Evolutionary conservation across 2,329 filamentous ascomycete species (phyloP), one percentile per base, ranked within the genome.

Genomic region (Purpureocillium takamizusanense): DNA sequence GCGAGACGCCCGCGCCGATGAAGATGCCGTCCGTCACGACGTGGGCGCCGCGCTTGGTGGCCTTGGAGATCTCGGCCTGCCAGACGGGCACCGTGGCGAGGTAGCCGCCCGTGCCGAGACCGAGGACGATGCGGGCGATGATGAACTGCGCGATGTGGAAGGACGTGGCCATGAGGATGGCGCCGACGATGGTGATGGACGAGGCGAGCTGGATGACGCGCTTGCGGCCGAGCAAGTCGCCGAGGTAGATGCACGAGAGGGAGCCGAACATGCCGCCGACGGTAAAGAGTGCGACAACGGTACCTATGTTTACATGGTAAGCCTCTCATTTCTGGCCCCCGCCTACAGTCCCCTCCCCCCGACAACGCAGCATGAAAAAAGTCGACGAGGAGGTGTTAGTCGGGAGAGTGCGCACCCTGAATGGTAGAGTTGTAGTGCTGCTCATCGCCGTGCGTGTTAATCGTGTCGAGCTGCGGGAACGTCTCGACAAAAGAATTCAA

Each of bases 261-360:
- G 52, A 77, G 67, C 76, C 45, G 65, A 74, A 52, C 46, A 79
- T 72, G 11, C 74, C 75, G 6, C 76, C 76, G 35, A 78, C 67
- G n/a, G 72, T 70, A 46, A 74, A 74, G 2, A 62, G 62, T 1
- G 69, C 70, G 11, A 74, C 65, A 7, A 69, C 57, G 34, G 37
- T 39, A 17, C 37, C 37, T 39, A 25, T 31, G 8, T 36, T 36
- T 23, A n/a, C 27, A 6, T 25, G 5, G 21, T 25, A 5, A 25
- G 21, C 10, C 21, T 25, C 21, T 25, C 31, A n/a, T n/a, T n/a
- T n/a, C n/a, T n/a, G n/a, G n/a, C n/a, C n/a, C n/a, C n/a, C n/a
- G n/a, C n/a, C n/a, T n/a, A n/a, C n/a, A n/a, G n/a, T n/a, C n/a
- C n/a, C n/a, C n/a, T n/a, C n/a, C n/a, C n/a, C n/a, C n/a, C n/a